Evolutionary conservation across 768 basidiomycete species (phyloP).

Genomic region (Peribolospora kevripleyi): DNA sequence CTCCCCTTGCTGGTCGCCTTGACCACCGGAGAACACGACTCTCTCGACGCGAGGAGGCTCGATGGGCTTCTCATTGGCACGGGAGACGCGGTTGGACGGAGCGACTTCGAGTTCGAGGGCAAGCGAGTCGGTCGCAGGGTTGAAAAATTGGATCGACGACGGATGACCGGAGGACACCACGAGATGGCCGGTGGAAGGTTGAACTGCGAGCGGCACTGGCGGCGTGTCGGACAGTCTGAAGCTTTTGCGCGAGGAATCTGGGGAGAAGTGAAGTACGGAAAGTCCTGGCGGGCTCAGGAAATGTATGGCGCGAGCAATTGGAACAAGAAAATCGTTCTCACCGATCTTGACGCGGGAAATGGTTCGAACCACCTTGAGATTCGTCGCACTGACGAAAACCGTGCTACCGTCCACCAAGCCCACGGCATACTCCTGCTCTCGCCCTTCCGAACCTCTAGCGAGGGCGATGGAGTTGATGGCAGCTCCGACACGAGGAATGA

Average conservation of each 20-base stretch:
- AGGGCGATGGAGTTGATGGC: conserved; percentile 50
- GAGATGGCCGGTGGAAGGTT: conserved; percentile 45
- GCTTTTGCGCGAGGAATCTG: conserved; percentile 20
- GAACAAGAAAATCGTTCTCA: conserved; percentile 17
- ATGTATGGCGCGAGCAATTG: not conserved
- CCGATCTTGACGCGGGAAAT: conserved; percentile 58
- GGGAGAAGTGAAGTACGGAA: conserved; percentile 11
- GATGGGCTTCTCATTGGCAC: conserved; percentile 39
- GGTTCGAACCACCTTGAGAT: conserved; percentile 43
- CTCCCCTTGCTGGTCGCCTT: conserved; percentile 27
- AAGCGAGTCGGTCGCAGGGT: conserved; percentile 41
- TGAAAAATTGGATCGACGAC: conserved; percentile 79
- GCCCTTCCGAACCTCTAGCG: conserved; percentile 18
- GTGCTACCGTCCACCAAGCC: conserved; percentile 60
- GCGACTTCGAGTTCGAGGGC: conserved; percentile 74
- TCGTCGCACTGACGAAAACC: conserved; percentile 44
- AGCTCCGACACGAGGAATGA: conserved; percentile 72
- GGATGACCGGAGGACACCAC: conserved; percentile 83
- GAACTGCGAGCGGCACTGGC: conserved; percentile 45
- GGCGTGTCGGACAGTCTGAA: conserved; percentile 13
- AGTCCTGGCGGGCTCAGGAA: not conserved
- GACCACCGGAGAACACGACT: conserved; percentile 28
- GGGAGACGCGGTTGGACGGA: conserved; percentile 72
- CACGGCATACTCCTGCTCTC: conserved; percentile 67
- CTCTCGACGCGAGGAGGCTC: conserved; percentile 53